Conservation (phyloP, 2,329 filamentous ascomycete species). For the Anthostomella pinea region DNA sequence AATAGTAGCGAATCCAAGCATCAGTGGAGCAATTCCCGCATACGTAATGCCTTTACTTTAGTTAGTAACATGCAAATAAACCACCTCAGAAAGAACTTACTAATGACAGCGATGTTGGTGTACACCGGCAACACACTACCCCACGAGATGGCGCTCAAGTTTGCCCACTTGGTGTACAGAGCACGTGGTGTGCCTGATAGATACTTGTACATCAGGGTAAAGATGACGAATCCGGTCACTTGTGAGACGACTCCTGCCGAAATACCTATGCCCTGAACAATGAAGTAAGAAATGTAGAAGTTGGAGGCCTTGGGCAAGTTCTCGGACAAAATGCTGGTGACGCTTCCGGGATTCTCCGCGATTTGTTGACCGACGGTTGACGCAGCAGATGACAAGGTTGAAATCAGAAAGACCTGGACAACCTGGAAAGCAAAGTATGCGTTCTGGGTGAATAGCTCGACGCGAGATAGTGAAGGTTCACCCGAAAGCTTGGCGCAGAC, state of each 20-base stretch:
- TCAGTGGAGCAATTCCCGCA: constrained; percentile 79
- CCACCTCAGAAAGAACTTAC: no score
- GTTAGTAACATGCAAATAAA: no score
- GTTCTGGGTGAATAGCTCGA: constrained; percentile 88
- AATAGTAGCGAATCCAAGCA: constrained; percentile 76
- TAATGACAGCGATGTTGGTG: constrained; percentile 77
- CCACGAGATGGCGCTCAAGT: constrained; percentile 73
- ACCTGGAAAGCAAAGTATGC: constrained; percentile 90
- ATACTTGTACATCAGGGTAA: constrained; percentile 69
- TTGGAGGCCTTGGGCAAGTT: constrained; percentile 83
- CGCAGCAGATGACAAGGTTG: constrained; percentile 78
- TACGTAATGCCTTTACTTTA: constrained; percentile 88
- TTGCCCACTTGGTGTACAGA: constrained; percentile 76
- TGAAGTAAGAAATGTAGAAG: constrained; percentile 93
- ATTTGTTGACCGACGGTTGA: constrained; percentile 65
- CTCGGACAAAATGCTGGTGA: constrained; percentile 63
- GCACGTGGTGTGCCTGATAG: constrained; percentile 76
- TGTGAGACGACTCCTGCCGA: constrained; percentile 74
- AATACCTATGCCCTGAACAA: constrained; percentile 83
- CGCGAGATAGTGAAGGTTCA: constrained; percentile 72
- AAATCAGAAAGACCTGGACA: constrained; percentile 86
- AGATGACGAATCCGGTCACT: constrained; percentile 66
- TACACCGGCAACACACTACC: constrained; percentile 79
- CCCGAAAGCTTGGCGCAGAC: constrained; percentile 78
- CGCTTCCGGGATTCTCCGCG: constrained; percentile 56